These are phyloP conservation scores for Cercospora berteroae DNA, from an alignment of 2,329 filamentous ascomycete species.

Conservation along the genomic window DNA sequence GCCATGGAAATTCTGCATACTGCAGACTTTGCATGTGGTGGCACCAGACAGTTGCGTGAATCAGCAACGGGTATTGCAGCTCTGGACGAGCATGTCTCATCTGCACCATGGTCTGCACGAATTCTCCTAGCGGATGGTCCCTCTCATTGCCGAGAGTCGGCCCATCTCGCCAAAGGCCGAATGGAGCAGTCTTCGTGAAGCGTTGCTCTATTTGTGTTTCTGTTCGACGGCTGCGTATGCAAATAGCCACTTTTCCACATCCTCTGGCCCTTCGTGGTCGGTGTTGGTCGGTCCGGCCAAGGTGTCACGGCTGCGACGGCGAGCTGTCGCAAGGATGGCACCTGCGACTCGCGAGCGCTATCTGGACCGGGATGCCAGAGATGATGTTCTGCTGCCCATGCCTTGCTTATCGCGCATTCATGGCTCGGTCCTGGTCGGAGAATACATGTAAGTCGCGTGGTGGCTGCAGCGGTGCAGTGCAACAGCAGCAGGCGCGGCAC, in stretches of 20 bases:
- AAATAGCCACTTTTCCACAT: background rate
- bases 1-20: background rate
- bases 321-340: background rate
- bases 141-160: background rate
- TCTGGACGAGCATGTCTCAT: background rate
- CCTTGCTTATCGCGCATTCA: background rate
- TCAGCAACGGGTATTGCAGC: background rate
- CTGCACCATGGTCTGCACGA: background rate
- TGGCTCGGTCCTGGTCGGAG: background rate
- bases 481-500: constrained; percentile 23
- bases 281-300: background rate
- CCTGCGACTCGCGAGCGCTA: background rate
- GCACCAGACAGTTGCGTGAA: background rate
- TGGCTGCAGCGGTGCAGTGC: background rate
- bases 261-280: background rate
- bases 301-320: background rate
- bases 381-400: background rate
- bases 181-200: background rate
- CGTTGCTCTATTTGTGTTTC: background rate
- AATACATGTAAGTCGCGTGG: background rate
- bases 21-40: background rate
- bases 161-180: background rate
- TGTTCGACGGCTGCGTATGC: background rate
- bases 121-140: background rate
- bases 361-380: background rate